Percentiles rank a stretch among this genome's conserved stretches.
These are phyloP conservation scores for Hygrophoropsis aurantiaca DNA, from an alignment of 768 basidiomycete species.

Conservation along the genomic window DNA sequence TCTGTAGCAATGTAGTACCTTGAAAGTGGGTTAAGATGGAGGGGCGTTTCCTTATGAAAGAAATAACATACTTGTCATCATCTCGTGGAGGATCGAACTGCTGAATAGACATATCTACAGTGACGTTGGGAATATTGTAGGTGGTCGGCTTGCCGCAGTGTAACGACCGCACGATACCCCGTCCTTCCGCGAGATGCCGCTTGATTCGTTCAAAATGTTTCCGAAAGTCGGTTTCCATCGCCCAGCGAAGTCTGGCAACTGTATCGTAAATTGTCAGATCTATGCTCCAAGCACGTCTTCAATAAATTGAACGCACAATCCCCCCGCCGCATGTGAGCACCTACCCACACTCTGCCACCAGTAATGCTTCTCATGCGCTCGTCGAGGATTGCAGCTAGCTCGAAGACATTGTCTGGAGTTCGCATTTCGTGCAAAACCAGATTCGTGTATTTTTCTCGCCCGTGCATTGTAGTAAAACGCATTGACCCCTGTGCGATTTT, in stretches of 20 bases:
- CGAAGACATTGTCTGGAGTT: slow-evolving; percentile 19
- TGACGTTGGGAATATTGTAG: slow-evolving; percentile 23
- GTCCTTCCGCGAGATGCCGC: slow-evolving; percentile 17
- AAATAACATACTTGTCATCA: slow-evolving; percentile 17
- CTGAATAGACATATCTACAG: slow-evolving; percentile 16
- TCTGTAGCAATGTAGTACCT: slow-evolving; percentile 42
- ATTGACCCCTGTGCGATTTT: slow-evolving; percentile 31
- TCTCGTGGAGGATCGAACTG: slow-evolving; percentile 22
- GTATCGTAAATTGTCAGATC: not conserved
- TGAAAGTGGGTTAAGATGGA: not conserved
- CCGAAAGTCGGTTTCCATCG: slow-evolving; percentile 30
- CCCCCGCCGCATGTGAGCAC: slow-evolving; percentile 45
- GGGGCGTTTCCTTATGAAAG: not conserved
- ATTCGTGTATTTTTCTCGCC: slow-evolving; percentile 23
- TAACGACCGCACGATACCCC: slow-evolving; percentile 15
- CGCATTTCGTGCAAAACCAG: slow-evolving; percentile 32
- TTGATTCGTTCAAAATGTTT: slow-evolving; percentile 35
- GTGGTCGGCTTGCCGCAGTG: slow-evolving; percentile 14
- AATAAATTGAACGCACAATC: slow-evolving; percentile 31
- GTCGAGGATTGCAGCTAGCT: slow-evolving; percentile 29
- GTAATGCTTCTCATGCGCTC: slow-evolving; percentile 29
- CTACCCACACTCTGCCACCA: slow-evolving; percentile 40
- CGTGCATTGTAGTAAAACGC: slow-evolving; percentile 31
- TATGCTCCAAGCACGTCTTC: too few relatives aligned
- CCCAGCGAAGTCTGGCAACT: slow-evolving; percentile 33